Evolutionary conservation across 345 rosid species (phyloP), one percentile per base, ranked within the genome.

Genomic region (Rhizophora apiculata): DNA sequence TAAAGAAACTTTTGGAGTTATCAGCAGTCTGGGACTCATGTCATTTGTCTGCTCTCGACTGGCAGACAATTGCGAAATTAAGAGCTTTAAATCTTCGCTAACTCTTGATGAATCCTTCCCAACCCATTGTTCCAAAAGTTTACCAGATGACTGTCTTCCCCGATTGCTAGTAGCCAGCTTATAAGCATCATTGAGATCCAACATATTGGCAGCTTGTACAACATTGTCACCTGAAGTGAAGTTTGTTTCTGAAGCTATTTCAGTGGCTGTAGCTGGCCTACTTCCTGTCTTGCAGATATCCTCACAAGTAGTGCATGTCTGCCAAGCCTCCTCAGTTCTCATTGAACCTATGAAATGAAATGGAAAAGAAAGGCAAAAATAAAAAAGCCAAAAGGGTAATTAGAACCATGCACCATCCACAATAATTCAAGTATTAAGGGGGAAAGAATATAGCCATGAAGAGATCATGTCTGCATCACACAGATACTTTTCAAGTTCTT

Each of bases 141-240:
- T 75, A 37, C 82, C 84, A 51, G 92, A 80, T 60, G 83, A 74
- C 8, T 87, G 90, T 54, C 84, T 86, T 63, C 83, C 87, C 63
- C 80, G 85, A 62, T 74, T 87, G 56, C 88, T 83, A 56, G 86
- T 82, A 55, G 89, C 89, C 62, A 84, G 74, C 81, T 84, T 92
- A 79, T 91, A 95, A 69, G 99, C 96, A 75, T 88, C 97, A 3
- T 89, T 76, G 57, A 91, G 96, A 75, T 95, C 91, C 79, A 87
- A 65, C 24, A 76, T 68, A 59, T 78, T 88, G 62, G 81, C 56
- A 2, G 21, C 65, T 74, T 75, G 85, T 29, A 34, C 59, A 71
- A 86, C 69, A 73, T 66, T 74, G 36, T 82, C 86, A 36, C 70
- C 73, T 26, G 81, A 77, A 69, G 57, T 68, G 31, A 65, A 69